phyloP scores from a whole-genome alignment of 2,329 filamentous ascomycete genomes.

The Fulvia fulva region DNA sequence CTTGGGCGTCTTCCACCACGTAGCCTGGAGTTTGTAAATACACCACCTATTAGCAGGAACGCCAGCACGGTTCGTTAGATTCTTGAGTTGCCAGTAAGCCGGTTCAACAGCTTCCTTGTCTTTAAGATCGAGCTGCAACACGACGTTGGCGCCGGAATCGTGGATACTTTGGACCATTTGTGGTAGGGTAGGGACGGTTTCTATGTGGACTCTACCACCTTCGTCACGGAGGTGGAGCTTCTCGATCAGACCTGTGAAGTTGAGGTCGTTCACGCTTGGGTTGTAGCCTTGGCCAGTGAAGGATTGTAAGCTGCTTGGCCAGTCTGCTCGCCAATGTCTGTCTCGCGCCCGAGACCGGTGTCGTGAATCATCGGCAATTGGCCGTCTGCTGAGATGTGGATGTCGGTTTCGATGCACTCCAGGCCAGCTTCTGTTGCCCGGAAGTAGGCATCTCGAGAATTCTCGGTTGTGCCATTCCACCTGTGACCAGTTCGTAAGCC shows the following conservation, averaged over 20 bases:
- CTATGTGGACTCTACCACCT: slow-evolving; percentile 15
- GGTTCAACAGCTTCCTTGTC: slow-evolving; percentile 17
- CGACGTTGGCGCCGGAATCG: slow-evolving; percentile 17
- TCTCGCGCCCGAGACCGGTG: slow-evolving; percentile 13
- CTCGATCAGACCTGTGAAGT: slow-evolving; percentile 14
- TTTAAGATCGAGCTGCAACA: slow-evolving; percentile 21
- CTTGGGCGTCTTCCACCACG: slow-evolving; percentile 14
- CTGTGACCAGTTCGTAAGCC: background rate
- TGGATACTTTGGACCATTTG: slow-evolving; percentile 19
- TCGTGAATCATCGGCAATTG: slow-evolving; percentile 18
- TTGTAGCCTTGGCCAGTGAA: slow-evolving; percentile 17
- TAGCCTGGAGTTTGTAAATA: slow-evolving; percentile 19
- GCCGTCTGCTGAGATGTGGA: slow-evolving; percentile 14
- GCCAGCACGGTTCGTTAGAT: background rate
- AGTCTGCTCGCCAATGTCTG: slow-evolving; percentile 17
- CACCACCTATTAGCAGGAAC: slow-evolving; percentile 15
- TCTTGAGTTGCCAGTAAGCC: slow-evolving; percentile 18
- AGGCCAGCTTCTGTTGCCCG: slow-evolving; percentile 7
- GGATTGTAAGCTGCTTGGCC: slow-evolving; percentile 16
- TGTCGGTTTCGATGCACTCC: slow-evolving; percentile 21
- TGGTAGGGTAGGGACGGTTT: slow-evolving; percentile 12
- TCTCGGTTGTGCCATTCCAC: slow-evolving; percentile 23
- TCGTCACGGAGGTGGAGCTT: slow-evolving; percentile 17
- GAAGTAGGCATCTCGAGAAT: slow-evolving; percentile 21
- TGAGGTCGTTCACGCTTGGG: slow-evolving; percentile 6